These are phyloP conservation scores for Heimioporus sp. DNA, from an alignment of 768 basidiomycete species.

Conservation along the genomic window DNA sequence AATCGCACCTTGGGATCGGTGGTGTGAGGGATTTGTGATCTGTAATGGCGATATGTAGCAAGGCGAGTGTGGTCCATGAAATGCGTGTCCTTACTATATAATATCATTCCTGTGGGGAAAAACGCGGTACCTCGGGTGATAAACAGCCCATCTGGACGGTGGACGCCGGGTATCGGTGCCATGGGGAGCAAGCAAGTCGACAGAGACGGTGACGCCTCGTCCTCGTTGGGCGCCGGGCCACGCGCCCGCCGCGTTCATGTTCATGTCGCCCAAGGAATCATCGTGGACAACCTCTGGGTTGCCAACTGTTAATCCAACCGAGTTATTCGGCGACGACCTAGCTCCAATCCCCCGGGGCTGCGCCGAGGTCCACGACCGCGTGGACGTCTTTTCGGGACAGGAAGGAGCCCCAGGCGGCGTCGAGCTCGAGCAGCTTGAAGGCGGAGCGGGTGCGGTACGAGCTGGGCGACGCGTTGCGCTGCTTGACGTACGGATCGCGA, in stretches of 20 bases:
- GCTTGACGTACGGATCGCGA: slow-evolving; percentile 69
- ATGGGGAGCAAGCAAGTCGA: slow-evolving; percentile 84
- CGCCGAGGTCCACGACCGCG: slow-evolving; percentile 83
- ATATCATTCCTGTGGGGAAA: no score
- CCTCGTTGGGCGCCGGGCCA: slow-evolving; percentile 28
- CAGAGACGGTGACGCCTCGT: slow-evolving; percentile 57
- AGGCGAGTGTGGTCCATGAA: slow-evolving; percentile 15
- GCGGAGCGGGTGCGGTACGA: slow-evolving; percentile 84
- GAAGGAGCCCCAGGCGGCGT: slow-evolving; percentile 54
- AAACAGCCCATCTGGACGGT: slow-evolving; percentile 82
- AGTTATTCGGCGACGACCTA: slow-evolving; percentile 72
- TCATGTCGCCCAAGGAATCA: no score
- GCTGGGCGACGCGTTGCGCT: slow-evolving; percentile 42
- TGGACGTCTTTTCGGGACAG: slow-evolving; percentile 50
- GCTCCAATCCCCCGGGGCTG: slow-evolving; percentile 93
- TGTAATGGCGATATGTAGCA: no score
- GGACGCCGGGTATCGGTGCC: slow-evolving; percentile 67
- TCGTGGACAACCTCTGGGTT: no score
- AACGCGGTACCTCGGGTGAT: no score
- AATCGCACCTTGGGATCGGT: no score
- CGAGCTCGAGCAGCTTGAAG: slow-evolving; percentile 86
- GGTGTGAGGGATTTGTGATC: no score
- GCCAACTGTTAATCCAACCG: slow-evolving; percentile 41
- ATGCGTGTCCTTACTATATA: no score
- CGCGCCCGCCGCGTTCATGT: background rate